Conservation (phyloP, 345 rosid species). For the Eutrema yunnanense region DNA sequence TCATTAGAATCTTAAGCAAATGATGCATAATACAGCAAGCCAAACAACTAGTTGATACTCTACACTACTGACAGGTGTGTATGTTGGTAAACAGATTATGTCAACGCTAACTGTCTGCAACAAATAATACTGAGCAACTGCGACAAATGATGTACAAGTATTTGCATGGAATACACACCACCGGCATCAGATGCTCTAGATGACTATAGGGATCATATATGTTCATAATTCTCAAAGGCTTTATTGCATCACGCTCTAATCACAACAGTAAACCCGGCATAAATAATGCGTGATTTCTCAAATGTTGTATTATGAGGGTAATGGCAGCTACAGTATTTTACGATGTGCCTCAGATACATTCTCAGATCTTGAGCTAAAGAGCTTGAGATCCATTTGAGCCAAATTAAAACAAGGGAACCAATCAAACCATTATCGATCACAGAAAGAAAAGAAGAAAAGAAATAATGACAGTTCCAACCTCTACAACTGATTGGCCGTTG, state of each 20-base stretch:
- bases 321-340: background rate
- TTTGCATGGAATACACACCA: background rate
- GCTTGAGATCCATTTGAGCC: background rate
- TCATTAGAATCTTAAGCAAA: constrained; percentile 25
- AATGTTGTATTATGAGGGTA: background rate
- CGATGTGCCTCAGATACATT: constrained; percentile 5
- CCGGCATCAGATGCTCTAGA: background rate
- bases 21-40: constrained; percentile 7
- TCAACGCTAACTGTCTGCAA: background rate
- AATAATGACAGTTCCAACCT: constrained; percentile 44
- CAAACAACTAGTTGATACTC: background rate
- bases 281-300: background rate
- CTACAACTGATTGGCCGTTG: constrained; percentile 59
- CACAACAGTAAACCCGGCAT: background rate
- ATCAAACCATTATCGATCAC: constrained; percentile 2
- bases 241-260: background rate
- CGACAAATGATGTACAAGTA: background rate
- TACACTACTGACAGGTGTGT: background rate
- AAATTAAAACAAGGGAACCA: background rate
- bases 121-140: background rate
- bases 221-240: background rate
- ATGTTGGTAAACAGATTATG: background rate
- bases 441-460: constrained; percentile 27
- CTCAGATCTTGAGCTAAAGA: background rate
- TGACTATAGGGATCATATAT: background rate